Conservation (phyloP, 129 eudicot species). For the Flaveria brownii region DNA sequence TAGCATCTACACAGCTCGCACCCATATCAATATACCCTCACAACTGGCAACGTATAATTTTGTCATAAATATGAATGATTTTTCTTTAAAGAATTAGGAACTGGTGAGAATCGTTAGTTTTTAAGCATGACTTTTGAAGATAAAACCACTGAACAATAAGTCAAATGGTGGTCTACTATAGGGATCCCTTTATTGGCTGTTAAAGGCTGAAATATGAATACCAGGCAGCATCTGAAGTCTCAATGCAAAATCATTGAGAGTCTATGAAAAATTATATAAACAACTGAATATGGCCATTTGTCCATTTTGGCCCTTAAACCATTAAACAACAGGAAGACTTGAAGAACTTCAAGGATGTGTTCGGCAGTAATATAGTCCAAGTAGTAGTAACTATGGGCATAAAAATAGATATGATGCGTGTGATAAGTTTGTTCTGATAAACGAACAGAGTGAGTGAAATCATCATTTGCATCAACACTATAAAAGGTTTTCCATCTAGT, state of each 20-base stretch:
- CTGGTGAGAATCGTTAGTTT: neutral
- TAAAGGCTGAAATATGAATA: neutral
- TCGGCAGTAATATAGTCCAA: neutral
- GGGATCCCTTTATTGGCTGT: neutral
- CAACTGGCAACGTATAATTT: neutral
- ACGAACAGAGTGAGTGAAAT: neutral
- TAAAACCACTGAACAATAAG: neutral
- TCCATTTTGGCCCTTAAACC: neutral
- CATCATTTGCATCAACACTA: slow-evolving; percentile 15
- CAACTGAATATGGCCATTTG: neutral
- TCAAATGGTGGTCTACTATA: neutral
- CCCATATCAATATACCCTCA: too few species aligned
- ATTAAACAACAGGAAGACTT: neutral
- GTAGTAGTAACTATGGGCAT: slow-evolving; percentile 11
- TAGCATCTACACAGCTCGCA: too few species aligned
- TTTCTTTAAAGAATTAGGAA: neutral
- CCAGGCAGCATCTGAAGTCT: neutral
- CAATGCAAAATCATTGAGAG: neutral
- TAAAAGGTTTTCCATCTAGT: neutral
- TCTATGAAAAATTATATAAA: neutral
- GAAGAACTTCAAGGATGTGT: neutral
- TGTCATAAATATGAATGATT: neutral
- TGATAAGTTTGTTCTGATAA: slow-evolving; percentile 17
- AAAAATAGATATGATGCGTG: neutral
- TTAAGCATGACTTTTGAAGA: slow-evolving; percentile 2